Evolutionary conservation across 164 flowering plant species (phyloP).

Genomic region (Akebia trifoliata): DNA sequence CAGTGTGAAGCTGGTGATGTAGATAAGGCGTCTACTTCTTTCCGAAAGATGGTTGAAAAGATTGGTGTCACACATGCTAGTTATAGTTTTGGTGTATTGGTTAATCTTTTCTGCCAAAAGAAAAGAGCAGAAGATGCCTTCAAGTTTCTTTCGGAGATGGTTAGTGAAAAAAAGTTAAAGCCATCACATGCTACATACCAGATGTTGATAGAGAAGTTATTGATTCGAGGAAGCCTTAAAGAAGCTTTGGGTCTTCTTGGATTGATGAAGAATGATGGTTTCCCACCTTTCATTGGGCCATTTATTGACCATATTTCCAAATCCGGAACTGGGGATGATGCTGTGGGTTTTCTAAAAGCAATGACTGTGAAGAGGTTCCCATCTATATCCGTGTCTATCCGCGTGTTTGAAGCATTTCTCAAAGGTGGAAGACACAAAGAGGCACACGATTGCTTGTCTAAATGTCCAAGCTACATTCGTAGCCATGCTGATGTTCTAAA

Average conservation of each 20-base stretch:
- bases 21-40: slow-evolving; percentile 44
- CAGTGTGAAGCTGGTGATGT: slow-evolving; percentile 51
- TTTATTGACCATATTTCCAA: slow-evolving; percentile 47
- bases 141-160: slow-evolving; percentile 38
- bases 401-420: slow-evolving; percentile 57
- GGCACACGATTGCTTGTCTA: slow-evolving; percentile 64
- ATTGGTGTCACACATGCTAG: slow-evolving; percentile 35
- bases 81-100: slow-evolving; percentile 44
- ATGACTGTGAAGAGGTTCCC: slow-evolving; percentile 58
- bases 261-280: slow-evolving; percentile 67
- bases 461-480: slow-evolving; percentile 54
- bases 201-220: slow-evolving; percentile 37
- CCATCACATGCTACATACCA: slow-evolving; percentile 63
- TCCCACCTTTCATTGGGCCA: slow-evolving; percentile 64
- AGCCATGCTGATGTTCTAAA: slow-evolving; percentile 71
- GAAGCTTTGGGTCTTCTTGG: slow-evolving; percentile 49
- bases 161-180: slow-evolving; percentile 31
- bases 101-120: slow-evolving; percentile 41
- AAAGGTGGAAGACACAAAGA: slow-evolving; percentile 47
- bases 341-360: slow-evolving; percentile 42
- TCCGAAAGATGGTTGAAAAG: slow-evolving; percentile 41
- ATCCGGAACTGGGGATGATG: slow-evolving; percentile 62
- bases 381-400: slow-evolving; percentile 45
- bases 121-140: slow-evolving; percentile 45
- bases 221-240: slow-evolving; percentile 42